Evolutionary conservation across 106 monocot genomes (phyloP).

Genomic region (Allium cepa): DNA sequence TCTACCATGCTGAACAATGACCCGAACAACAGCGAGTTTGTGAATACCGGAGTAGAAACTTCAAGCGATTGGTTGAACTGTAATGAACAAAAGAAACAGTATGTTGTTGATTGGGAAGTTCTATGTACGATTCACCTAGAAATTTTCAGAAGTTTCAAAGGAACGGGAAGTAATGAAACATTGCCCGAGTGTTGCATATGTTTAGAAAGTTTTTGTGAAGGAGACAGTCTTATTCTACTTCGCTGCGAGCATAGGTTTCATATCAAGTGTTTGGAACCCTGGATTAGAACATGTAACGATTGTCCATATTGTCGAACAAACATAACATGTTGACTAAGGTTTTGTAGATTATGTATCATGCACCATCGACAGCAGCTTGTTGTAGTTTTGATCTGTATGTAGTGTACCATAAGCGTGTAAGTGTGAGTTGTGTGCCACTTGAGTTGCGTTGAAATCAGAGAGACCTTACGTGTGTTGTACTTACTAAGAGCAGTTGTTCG

Average conservation of each 20-base stretch:
- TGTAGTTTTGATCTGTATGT: too few species aligned
- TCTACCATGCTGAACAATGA: constrained; percentile 11
- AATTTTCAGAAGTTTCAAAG: constrained; percentile 9
- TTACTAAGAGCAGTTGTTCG: too few species aligned
- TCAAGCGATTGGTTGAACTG: not conserved
- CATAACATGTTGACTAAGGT: not conserved
- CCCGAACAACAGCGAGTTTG: not conserved
- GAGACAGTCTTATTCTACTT: constrained; percentile 10
- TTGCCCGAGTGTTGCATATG: constrained; percentile 17
- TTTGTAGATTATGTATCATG: too few species aligned
- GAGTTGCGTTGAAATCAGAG: too few species aligned
- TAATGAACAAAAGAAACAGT: constrained; percentile 2
- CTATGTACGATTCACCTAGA: constrained; percentile 6
- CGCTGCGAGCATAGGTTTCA: constrained; percentile 22
- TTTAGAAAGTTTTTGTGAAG: constrained; percentile 19
- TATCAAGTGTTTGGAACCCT: constrained; percentile 13
- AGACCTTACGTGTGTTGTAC: too few species aligned
- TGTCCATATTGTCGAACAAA: constrained; percentile 18
- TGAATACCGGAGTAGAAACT: constrained; percentile 10
- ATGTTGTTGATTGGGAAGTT: constrained; percentile 12
- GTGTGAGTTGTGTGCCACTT: too few species aligned
- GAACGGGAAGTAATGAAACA: constrained; percentile 4
- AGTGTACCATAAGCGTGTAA: too few species aligned
- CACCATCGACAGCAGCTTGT: too few species aligned
- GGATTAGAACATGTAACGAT: constrained; percentile 10